Base-by-base conservation (phyloP, 306 rosid species). In the Acacia confusa region DNA sequence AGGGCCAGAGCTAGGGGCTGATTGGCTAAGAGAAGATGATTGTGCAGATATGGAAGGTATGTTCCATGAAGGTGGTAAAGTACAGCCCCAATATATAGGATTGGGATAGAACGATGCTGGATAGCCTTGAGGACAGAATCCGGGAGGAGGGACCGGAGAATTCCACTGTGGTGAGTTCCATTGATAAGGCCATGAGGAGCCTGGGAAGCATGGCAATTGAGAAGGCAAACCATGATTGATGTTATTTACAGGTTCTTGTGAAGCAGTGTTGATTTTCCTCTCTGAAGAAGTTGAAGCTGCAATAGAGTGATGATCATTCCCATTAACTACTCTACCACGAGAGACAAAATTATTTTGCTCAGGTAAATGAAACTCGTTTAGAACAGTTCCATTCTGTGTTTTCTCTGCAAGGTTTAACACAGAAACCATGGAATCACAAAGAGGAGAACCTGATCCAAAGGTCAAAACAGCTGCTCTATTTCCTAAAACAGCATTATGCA, bases 21-120 rank as follows among this genome's bases (percentile, higher is more conserved):
- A 70, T 44, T 79, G 67, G 86, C 53, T 82, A 38, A 78, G 77
- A 67, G 87, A 79, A 24, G 86, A 88, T 41, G 87, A 58, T 60
- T 60, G 78, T 19, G 87, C 83, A 63, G 94, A 74, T 40, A 88
- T 64, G 53, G 86, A 79, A 11, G 90, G 83, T 5, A 86, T 36
- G 38, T 79, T 91, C 99, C 94, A 91, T 10, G 90, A 73, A 45
- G 88, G 88, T 19, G 89, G 93, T 44, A 73, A 43, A 43, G 55
- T 68, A 44, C 82, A 86, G 52, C 94, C 90, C 97, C 97, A 92
- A 74, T 84, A 90, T 16, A 92, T 70, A 27, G 92, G 91, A 4
- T 86, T 52, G 7, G 92, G 82, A 69, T 87, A 89, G 86, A 91
- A 91, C n/a, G 97, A 82, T 65, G 89, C 82, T 1, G 97, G 99